These are phyloP conservation scores for Silene uniflora DNA, from an alignment of 148 eudicot species.

Conservation along the genomic window DNA sequence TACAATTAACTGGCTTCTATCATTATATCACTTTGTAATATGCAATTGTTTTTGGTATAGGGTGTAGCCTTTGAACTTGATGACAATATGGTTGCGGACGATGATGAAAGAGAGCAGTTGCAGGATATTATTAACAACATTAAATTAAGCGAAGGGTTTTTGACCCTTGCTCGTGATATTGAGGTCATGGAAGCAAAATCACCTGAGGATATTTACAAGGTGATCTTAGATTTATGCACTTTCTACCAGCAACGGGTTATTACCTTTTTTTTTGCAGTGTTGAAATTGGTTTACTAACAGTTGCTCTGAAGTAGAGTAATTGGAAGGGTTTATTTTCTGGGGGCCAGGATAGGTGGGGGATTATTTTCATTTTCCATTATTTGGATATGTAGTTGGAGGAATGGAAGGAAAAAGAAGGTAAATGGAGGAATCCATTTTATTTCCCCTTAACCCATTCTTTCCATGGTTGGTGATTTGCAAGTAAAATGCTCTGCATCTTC, in stretches of 20 bases:
- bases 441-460: too few species aligned
- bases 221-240: conserved; percentile 14
- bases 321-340: background rate
- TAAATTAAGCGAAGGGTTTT: conserved; percentile 85
- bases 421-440: too few species aligned
- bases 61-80: conserved; percentile 81
- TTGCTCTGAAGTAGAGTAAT: background rate
- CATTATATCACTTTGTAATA: background rate
- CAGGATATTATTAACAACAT: conserved; percentile 78
- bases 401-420: too few species aligned
- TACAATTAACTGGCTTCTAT: background rate
- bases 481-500: background rate
- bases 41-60: conserved; percentile 31
- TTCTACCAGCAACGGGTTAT: background rate
- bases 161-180: conserved; percentile 96
- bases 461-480: too few species aligned
- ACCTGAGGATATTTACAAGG: conserved; percentile 97
- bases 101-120: conserved; percentile 63
- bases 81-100: conserved; percentile 58
- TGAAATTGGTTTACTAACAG: background rate
- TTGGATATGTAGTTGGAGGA: background rate
- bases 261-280: background rate
- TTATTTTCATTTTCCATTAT: background rate
- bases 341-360: background rate
- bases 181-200: conserved; percentile 99